A percentile compares a stretch with the other conserved stretches of the same genome.
These are phyloP conservation scores for Chlamydomonas reinhardtii DNA, from an alignment of 163 green algal genomes.

Conservation along the genomic window DNA sequence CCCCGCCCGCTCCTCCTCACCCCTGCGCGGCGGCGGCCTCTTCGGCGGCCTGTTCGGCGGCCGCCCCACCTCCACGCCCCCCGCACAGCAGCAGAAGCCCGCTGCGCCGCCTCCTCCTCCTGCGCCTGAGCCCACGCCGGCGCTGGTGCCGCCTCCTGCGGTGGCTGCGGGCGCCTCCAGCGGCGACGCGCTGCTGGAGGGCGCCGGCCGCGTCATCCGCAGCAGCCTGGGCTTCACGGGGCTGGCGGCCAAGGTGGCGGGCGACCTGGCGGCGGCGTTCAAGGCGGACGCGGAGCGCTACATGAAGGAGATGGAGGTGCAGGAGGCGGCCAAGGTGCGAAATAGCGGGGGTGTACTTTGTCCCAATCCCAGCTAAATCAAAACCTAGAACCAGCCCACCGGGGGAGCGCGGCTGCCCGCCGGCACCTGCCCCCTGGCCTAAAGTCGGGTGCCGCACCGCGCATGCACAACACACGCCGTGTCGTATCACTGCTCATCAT, in stretches of 20 bases:
- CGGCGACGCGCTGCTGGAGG: conserved; percentile 37
- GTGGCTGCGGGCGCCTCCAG: neutral
- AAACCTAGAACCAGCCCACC: no score
- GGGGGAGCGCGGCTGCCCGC: no score
- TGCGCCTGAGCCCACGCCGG: neutral
- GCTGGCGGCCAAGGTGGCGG: conserved; percentile 51
- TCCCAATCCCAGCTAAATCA: no score
- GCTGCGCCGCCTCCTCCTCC: neutral
- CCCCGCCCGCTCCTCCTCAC: neutral
- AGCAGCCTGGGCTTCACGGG: conserved; percentile 56
- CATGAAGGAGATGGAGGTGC: conserved; percentile 47
- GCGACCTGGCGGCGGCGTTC: conserved; percentile 14
- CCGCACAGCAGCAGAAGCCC: neutral
- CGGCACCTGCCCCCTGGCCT: no score
- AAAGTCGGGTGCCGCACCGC: no score
- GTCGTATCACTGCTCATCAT: no score
- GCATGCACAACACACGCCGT: no score
- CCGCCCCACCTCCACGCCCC: neutral
- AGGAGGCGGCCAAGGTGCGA: conserved; percentile 51
- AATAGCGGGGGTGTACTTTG: no score
- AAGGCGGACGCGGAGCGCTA: conserved; percentile 51
- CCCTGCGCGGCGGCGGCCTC: neutral
- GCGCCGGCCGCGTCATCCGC: conserved; percentile 45
- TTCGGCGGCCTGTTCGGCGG: conserved; percentile 12
- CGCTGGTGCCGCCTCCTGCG: neutral